Evolutionary conservation across 805 yeast genomes (phyloP).

Genomic region (Pichia phayaonensis): DNA sequence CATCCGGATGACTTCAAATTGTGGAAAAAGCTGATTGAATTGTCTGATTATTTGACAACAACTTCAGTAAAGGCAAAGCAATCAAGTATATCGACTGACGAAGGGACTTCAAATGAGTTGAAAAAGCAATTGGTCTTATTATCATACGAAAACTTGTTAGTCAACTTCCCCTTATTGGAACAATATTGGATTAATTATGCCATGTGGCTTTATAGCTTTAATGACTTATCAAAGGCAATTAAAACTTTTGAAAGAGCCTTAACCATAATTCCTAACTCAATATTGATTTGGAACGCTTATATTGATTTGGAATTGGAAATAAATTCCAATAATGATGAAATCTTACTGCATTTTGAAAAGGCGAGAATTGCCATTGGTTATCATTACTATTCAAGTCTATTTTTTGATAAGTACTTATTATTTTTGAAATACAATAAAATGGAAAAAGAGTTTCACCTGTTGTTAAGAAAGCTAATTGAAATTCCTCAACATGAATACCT

Average conservation of each 20-base stretch:
- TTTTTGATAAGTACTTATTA: slow-evolving; percentile 43
- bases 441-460: slow-evolving; percentile 29
- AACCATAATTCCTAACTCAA: slow-evolving; percentile 33
- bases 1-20: slow-evolving; percentile 28
- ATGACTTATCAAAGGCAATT: slow-evolving; percentile 32
- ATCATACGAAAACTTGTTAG: slow-evolving; percentile 37
- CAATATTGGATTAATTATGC: slow-evolving; percentile 57
- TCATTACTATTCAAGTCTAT: slow-evolving; percentile 43
- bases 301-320: slow-evolving; percentile 33
- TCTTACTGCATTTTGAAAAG: slow-evolving; percentile 34
- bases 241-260: slow-evolving; percentile 35
- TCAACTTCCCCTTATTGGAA: slow-evolving; percentile 41
- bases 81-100: background rate
- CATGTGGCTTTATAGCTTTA: slow-evolving; percentile 37
- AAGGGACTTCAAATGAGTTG: background rate
- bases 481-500: slow-evolving; percentile 50
- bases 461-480: slow-evolving; percentile 44
- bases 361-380: slow-evolving; percentile 44
- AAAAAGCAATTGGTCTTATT: slow-evolving; percentile 16
- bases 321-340: slow-evolving; percentile 23
- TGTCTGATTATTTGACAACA: slow-evolving; percentile 26
- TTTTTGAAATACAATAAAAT: slow-evolving; percentile 29
- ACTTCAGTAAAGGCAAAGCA: background rate
- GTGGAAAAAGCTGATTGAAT: slow-evolving; percentile 32
- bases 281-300: slow-evolving; percentile 45